Percentiles rank a stretch among this genome's conserved stretches.
phyloP scores from a whole-genome alignment of 331 rosid species.

The Cucumis variabilis region DNA sequence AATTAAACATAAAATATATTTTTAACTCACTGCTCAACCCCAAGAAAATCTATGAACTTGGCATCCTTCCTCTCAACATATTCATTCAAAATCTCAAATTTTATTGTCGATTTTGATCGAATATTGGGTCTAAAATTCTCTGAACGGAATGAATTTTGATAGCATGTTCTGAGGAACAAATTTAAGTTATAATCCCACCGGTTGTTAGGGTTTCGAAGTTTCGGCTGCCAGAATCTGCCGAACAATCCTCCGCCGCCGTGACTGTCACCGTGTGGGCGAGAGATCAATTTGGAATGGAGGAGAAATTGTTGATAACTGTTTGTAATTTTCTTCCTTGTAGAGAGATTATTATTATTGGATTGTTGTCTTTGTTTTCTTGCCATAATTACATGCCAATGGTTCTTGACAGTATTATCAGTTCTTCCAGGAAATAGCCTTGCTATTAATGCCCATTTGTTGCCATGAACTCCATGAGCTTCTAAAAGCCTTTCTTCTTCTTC shows the following conservation, averaged over 20 bases:
- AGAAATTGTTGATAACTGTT: slow-evolving; percentile 43
- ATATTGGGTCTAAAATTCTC: neutral
- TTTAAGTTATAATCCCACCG: neutral
- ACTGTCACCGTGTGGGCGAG: neutral
- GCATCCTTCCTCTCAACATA: slow-evolving; percentile 48
- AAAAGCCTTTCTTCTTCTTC: slow-evolving; percentile 91
- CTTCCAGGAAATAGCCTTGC: slow-evolving; percentile 91
- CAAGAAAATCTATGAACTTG: slow-evolving; percentile 97
- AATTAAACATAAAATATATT: neutral
- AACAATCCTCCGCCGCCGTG: neutral
- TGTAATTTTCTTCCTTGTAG: slow-evolving; percentile 55
- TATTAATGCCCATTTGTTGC: slow-evolving; percentile 96
- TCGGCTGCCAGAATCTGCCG: slow-evolving; percentile 42
- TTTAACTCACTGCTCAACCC: slow-evolving; percentile 57
- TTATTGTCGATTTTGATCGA: slow-evolving; percentile 28
- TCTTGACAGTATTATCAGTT: slow-evolving; percentile 96
- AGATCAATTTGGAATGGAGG: neutral
- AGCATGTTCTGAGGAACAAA: slow-evolving; percentile 25
- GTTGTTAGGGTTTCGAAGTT: slow-evolving; percentile 44
- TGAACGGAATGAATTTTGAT: slow-evolving; percentile 15
- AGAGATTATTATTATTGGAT: slow-evolving; percentile 51
- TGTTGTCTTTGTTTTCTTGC: slow-evolving; percentile 93
- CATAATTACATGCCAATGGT: slow-evolving; percentile 97
- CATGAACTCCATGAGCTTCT: slow-evolving; percentile 80
- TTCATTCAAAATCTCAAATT: slow-evolving; percentile 14